Evolutionary conservation across 2,329 filamentous ascomycete species (phyloP).

Genomic region (Colletotrichum camelliae): DNA sequence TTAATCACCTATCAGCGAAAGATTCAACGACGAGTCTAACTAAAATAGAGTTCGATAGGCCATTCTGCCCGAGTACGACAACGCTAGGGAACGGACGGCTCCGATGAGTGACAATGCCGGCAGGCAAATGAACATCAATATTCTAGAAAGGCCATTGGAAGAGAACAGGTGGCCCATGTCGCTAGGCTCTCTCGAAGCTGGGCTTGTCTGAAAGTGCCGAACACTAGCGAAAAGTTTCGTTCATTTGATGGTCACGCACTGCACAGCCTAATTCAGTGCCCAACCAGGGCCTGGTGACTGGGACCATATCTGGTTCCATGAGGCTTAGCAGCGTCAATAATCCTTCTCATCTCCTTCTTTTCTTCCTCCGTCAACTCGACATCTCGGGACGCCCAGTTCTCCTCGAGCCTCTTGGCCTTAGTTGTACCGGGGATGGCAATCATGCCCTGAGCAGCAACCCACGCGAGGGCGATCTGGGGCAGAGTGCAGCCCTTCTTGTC

Average conservation of each 20-base stretch:
- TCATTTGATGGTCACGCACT: neutral
- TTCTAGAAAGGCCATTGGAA: neutral
- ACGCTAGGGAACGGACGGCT: neutral
- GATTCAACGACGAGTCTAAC: neutral
- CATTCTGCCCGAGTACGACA: neutral
- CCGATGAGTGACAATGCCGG: neutral
- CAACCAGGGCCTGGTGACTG: conserved; percentile 12
- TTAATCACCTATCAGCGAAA: neutral
- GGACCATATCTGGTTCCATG: conserved; percentile 37
- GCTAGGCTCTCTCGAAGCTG: neutral
- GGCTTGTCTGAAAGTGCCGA: neutral
- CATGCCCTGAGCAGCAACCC: conserved; percentile 44
- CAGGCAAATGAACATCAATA: neutral
- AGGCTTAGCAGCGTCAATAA: conserved; percentile 42
- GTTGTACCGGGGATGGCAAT: conserved; percentile 53
- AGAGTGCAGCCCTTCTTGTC: conserved; percentile 35
- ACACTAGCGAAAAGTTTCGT: neutral
- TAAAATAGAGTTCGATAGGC: neutral
- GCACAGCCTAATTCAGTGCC: conserved; percentile 1
- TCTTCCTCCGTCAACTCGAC: conserved; percentile 42
- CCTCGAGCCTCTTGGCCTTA: conserved; percentile 40
- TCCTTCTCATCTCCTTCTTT: conserved; percentile 39
- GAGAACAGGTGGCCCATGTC: neutral
- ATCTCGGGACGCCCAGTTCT: conserved; percentile 43
- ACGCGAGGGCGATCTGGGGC: conserved; percentile 42